Evolutionary conservation across 1,284 basidiomycete species (phyloP).

Genomic region (Cryptococcus jaspeensis): DNA sequence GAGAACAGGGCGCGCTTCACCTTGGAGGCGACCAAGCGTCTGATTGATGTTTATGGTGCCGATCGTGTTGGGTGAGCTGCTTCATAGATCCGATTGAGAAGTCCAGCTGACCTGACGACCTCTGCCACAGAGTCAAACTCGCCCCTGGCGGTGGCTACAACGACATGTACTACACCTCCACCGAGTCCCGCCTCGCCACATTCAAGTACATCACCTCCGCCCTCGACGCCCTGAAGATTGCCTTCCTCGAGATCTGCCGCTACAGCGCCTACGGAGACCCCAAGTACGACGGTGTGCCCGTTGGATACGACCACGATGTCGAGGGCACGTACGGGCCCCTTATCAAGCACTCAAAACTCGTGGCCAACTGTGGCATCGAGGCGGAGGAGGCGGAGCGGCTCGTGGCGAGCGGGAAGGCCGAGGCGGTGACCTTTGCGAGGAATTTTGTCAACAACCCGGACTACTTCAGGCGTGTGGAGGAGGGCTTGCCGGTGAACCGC

Average conservation of each 20-base stretch:
- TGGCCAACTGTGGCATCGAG: constrained; percentile 57
- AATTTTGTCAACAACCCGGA: constrained; percentile 51
- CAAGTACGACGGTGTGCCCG: constrained; percentile 15
- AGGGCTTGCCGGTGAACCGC: not conserved
- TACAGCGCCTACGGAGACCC: constrained; percentile 11
- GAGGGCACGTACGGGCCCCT: constrained; percentile 21
- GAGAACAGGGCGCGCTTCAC: constrained; percentile 59
- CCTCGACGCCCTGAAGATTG: constrained; percentile 30
- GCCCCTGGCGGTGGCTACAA: constrained; percentile 18
- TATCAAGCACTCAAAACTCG: constrained; percentile 27
- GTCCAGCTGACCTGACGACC: constrained; percentile 27
- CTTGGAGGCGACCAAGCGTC: constrained; percentile 57
- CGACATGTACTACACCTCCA: constrained; percentile 11
- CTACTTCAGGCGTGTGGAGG: constrained; percentile 3
- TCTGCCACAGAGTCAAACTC: constrained; percentile 19
- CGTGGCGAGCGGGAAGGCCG: constrained; percentile 44
- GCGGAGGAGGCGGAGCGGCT: constrained; percentile 29
- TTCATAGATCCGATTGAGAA: too few relatives aligned
- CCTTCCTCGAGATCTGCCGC: constrained; percentile 61
- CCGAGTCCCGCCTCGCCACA: constrained; percentile 6
- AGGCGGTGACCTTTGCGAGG: constrained; percentile 56
- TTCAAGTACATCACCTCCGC: constrained; percentile 14
- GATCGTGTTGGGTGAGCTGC: constrained; percentile 50
- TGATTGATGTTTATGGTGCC: constrained; percentile 57
- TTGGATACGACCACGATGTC: constrained; percentile 10